phyloP scores from a whole-genome alignment of 352 stramenopile species.

The Pythium oligandrum region DNA sequence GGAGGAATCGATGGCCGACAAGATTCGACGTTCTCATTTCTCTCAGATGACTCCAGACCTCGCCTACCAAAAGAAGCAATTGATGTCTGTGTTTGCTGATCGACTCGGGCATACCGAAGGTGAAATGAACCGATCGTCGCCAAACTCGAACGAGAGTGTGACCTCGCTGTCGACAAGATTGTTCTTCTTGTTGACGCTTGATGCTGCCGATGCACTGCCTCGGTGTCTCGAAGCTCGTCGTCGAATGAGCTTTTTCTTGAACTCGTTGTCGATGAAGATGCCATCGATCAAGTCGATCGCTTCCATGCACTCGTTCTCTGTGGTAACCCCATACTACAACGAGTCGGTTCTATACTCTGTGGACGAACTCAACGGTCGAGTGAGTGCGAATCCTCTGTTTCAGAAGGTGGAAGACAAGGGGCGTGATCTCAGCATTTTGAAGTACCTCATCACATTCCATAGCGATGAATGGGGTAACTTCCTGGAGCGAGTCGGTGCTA shows the following conservation, averaged over 20 bases:
- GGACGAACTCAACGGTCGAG: constrained; percentile 77
- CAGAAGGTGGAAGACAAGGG: constrained; percentile 80
- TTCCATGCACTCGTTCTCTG: constrained; percentile 86
- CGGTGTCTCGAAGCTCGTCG: constrained; percentile 81
- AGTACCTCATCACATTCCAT: constrained; percentile 87
- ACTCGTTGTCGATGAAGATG: constrained; percentile 87
- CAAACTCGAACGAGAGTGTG: constrained; percentile 75
- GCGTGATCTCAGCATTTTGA: constrained; percentile 83
- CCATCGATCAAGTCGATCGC: constrained; percentile 77
- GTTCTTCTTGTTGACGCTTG: constrained; percentile 82
- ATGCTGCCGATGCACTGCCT: constrained; percentile 75
- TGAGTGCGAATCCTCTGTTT: constrained; percentile 83
- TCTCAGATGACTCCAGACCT: constrained; percentile 73
- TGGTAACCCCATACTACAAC: constrained; percentile 88
- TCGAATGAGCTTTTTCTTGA: constrained; percentile 89
- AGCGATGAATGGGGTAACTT: constrained; percentile 88
- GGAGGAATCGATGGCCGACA: constrained; percentile 84
- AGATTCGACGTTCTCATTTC: constrained; percentile 73
- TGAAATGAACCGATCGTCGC: constrained; percentile 38
- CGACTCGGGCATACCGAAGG: constrained; percentile 51
- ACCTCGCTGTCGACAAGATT: constrained; percentile 74
- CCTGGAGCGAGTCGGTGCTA: constrained; percentile 72
- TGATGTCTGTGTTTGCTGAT: constrained; percentile 73
- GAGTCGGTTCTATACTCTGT: constrained; percentile 84
- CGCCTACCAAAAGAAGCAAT: constrained; percentile 71